These are phyloP conservation scores for Solanum tarijense DNA, from an alignment of 257 asterid genomes.

Conservation along the genomic window DNA sequence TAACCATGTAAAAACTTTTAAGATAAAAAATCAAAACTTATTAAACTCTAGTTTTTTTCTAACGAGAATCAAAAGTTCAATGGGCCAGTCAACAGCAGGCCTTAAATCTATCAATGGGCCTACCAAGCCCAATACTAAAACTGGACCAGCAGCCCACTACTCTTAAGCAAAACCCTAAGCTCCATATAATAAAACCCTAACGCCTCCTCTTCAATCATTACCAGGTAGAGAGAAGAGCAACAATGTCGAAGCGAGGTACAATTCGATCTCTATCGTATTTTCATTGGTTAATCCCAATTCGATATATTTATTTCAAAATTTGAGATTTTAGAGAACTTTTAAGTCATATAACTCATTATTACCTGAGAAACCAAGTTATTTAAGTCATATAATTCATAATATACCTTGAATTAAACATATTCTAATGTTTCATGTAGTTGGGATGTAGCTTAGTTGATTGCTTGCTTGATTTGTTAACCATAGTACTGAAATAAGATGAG, in stretches of 20 bases:
- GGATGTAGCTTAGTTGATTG: neutral
- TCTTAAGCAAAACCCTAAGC: neutral
- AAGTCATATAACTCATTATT: neutral
- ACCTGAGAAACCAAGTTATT: neutral
- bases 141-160: neutral
- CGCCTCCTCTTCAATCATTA: neutral
- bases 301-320: neutral
- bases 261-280: neutral
- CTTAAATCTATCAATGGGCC: neutral
- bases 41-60: neutral
- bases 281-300: neutral
- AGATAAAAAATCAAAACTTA: no score
- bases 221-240: neutral
- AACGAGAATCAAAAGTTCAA: neutral
- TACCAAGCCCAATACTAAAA: neutral
- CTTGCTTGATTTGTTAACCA: neutral
- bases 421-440: neutral
- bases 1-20: no score
- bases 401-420: neutral
- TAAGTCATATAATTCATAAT: neutral
- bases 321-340: neutral
- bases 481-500: neutral
- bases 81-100: neutral
- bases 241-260: conserved; percentile 66
- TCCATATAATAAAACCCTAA: neutral